Conservation (phyloP, 2,329 filamentous ascomycete genomes). For the Exophiala sp. region DNA sequence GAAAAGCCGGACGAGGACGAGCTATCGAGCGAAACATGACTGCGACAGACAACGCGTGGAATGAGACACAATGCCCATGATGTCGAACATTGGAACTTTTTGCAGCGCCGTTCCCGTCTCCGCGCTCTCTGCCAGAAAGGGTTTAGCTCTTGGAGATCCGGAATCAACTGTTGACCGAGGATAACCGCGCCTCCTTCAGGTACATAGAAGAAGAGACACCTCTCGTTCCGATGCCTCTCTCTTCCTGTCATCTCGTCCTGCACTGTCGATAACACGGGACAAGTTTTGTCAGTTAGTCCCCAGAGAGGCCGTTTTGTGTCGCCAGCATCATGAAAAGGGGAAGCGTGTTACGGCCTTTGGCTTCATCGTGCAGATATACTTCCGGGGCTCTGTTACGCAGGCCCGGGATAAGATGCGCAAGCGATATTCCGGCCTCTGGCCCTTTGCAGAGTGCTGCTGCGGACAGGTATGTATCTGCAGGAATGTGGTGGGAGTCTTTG, state of each 20-base stretch:
- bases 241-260: too few species aligned
- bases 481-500: background rate
- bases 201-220: background rate
- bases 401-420: constrained; percentile 21
- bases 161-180: constrained; percentile 6
- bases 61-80: background rate
- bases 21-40: constrained; percentile 13
- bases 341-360: constrained; percentile 11
- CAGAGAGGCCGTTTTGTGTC: background rate
- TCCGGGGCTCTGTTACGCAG: constrained; percentile 7
- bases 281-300: background rate
- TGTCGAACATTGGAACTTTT: background rate
- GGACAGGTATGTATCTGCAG: constrained; percentile 47
- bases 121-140: background rate
- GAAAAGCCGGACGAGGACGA: constrained; percentile 2
- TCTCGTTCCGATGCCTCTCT: background rate
- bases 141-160: constrained; percentile 1
- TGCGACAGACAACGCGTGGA: background rate
- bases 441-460: constrained; percentile 39
- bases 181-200: constrained; percentile 17
- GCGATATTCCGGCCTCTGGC: constrained; percentile 20
- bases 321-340: constrained; percentile 15
- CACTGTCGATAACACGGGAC: too few species aligned
- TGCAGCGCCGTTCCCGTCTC: background rate
- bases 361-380: constrained; percentile 8